Conservation (phyloP, 73 alveolate species). For the Stentor coeruleus region DNA sequence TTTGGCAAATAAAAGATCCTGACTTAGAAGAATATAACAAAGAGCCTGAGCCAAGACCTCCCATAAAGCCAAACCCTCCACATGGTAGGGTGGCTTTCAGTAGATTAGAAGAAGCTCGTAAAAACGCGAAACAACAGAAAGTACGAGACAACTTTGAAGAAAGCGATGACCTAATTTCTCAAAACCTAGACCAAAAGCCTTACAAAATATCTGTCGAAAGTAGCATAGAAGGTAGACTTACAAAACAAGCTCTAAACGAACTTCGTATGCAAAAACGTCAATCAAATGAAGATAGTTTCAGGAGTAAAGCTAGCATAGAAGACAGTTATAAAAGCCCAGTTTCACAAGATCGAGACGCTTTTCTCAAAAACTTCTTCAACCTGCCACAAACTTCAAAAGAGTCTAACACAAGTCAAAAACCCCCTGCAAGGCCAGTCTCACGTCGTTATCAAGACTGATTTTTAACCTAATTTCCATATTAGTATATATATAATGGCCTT, state of each 20-base stretch:
- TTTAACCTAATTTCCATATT: too few relatives aligned
- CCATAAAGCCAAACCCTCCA: neutral
- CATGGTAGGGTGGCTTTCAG: neutral
- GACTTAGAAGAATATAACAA: too few relatives aligned
- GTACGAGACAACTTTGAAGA: conserved; percentile 1
- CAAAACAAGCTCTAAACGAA: conserved; percentile 15
- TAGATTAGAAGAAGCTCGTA: conserved; percentile 17
- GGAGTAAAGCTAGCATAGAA: too few relatives aligned
- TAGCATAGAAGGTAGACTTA: neutral
- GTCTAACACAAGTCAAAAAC: too few relatives aligned
- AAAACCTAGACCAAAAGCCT: neutral
- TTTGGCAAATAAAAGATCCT: neutral
- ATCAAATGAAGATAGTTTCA: too few relatives aligned
- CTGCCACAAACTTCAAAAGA: too few relatives aligned
- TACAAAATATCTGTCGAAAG: neutral
- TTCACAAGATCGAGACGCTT: too few relatives aligned
- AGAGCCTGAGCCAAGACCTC: too few relatives aligned
- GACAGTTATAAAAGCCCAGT: too few relatives aligned
- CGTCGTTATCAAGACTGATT: too few relatives aligned
- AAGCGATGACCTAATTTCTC: neutral
- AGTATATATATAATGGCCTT: conserved; percentile 23
- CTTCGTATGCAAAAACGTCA: neutral
- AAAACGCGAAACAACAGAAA: neutral
- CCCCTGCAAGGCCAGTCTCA: too few relatives aligned
- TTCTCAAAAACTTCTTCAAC: too few relatives aligned